Evolutionary conservation across 192 early-diverging fungal species (phyloP), one percentile per base, ranked within the genome.

Genomic region (Helicostylum pulchrum): DNA sequence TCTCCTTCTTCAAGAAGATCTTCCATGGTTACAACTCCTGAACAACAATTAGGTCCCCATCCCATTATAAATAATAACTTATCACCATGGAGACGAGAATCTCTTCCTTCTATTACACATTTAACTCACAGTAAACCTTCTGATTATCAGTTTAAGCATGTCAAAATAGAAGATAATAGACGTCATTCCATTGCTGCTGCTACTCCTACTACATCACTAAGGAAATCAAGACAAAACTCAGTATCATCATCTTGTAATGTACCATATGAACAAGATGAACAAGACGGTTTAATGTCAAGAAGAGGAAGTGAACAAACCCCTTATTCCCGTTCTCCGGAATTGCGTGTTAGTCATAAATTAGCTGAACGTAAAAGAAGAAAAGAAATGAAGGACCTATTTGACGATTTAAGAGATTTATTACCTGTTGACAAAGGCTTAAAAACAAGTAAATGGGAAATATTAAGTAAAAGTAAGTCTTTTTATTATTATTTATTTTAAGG

Each of bases 371-470:
- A 92, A 61, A 82, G 92, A 19, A 83, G 92, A 54, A 90, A 85
- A 55, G 92, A 94, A 64, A 93, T 94, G 90, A 94, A 94, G 68
- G 88, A 90, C 20, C 75, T 94, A 17, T 94, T 94, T 86, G 92
- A 94, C 74, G 86, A 89, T 36, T 76, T 94, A 15, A 79, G 88
- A 58, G 86, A 85, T 51, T 74, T 83, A 15, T 77, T 94, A 58
- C 92, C 92, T 3, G 82, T 89, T 0, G 90, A 93, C 53, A 87
- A 84, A 61, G 86, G 81, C 42, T 78, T 90, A 44, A 90, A 92
- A 56, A 83, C 91, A 45, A 92, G 90, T 77, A 94, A 94, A 65
- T 93, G 92, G 92, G 92, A 94, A 67, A 87, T 92, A 43, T 70
- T 94, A 46, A 90, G 85, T 58, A 94, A 93, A 88, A 86, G 89